A percentile compares a stretch with the other conserved stretches of the same genome.
These are phyloP conservation scores for Aeminium ludgeri DNA, from an alignment of 495 filamentous ascomycete genomes.

Conservation along the genomic window DNA sequence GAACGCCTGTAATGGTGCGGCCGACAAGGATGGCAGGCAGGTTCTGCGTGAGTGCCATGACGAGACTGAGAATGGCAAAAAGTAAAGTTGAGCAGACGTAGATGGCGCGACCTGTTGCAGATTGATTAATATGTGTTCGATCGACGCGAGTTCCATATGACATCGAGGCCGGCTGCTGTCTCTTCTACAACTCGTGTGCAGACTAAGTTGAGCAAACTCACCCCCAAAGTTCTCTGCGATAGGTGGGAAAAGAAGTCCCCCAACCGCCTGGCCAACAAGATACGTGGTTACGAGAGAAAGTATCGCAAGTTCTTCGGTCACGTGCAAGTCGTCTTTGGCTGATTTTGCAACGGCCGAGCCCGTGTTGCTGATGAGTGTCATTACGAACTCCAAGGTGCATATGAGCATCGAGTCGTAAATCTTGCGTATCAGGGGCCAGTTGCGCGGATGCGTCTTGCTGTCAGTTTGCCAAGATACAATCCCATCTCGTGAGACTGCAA, in stretches of 20 bases:
- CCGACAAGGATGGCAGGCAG: slow-evolving; percentile 27
- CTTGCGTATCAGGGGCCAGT: slow-evolving; percentile 18
- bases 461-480: slow-evolving; percentile 13
- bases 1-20: slow-evolving; percentile 30
- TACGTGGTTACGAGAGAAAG: slow-evolving; percentile 14
- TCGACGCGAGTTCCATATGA: too few relatives aligned
- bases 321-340: slow-evolving; percentile 12
- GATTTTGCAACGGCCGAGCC: slow-evolving; percentile 2
- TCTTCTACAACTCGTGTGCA: too few relatives aligned
- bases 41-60: slow-evolving; percentile 28
- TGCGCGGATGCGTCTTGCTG: slow-evolving; percentile 17
- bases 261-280: slow-evolving; percentile 33
- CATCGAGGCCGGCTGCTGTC: too few relatives aligned
- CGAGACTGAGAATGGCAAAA: slow-evolving; percentile 29
- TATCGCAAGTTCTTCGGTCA: slow-evolving; percentile 4
- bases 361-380: slow-evolving; percentile 6
- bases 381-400: slow-evolving; percentile 19
- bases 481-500: slow-evolving; percentile 9
- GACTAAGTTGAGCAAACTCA: too few relatives aligned
- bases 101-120: slow-evolving; percentile 26
- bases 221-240: slow-evolving; percentile 36
- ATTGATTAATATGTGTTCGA: too few relatives aligned
- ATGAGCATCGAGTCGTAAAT: slow-evolving; percentile 17
- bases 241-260: slow-evolving; percentile 35
- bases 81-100: slow-evolving; percentile 32